A percentile compares a stretch with the other conserved stretches of the same genome.
phyloP scores from a whole-genome alignment of 192 early-diverging fungal genomes.

The Coemansia aciculifera region DNA sequence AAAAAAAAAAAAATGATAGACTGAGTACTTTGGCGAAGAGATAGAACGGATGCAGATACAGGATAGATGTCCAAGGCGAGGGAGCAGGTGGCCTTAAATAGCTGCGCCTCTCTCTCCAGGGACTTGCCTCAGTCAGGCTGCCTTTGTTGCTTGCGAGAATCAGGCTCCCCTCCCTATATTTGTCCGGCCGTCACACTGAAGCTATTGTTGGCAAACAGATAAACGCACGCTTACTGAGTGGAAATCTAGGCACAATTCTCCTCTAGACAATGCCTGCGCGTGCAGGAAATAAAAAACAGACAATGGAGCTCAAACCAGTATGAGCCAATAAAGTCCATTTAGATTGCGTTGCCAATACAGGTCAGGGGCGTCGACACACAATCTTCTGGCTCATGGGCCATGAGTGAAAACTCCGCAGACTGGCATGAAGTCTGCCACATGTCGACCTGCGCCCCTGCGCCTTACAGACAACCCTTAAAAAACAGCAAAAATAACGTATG shows the following conservation, averaged over 20 bases:
- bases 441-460: neutral
- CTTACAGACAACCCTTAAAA: neutral
- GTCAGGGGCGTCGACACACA: neutral
- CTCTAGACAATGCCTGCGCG: neutral
- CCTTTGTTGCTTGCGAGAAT: neutral
- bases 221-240: neutral
- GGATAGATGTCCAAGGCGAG: neutral
- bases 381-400: neutral
- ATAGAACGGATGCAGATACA: neutral
- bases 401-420: neutral
- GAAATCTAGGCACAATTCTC: neutral
- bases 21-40: neutral
- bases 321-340: slow-evolving; percentile 2
- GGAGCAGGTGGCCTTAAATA: neutral
- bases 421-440: neutral
- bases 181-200: neutral
- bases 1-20: neutral
- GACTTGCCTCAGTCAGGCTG: neutral
- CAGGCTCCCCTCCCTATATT: neutral
- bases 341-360: neutral
- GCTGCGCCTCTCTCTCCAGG: neutral
- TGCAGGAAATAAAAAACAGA: neutral
- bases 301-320: neutral
- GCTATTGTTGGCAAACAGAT: slow-evolving; percentile 2
- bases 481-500: neutral